A percentile compares a stretch with the other conserved stretches of the same genome.
phyloP scores from a whole-genome alignment of 345 rosid genomes.

The Syzygium oleosum region DNA sequence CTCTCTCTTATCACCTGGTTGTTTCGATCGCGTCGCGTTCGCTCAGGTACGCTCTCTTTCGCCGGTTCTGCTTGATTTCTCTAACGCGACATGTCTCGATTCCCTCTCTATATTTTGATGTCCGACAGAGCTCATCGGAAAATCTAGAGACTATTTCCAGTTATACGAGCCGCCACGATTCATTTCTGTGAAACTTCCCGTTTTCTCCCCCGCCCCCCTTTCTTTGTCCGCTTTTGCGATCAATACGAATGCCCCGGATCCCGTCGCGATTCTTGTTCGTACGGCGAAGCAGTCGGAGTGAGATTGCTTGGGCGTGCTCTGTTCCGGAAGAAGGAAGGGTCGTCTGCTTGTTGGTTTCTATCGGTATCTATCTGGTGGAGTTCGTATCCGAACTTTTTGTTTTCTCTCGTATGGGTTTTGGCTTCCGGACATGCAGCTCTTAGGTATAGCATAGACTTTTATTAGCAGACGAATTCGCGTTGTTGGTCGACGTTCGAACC shows the following conservation, averaged over 20 bases:
- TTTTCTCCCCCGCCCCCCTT: neutral
- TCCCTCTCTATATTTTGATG: neutral
- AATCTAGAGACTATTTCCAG: neutral
- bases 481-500: neutral
- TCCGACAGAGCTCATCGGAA: neutral
- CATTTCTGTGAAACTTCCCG: neutral
- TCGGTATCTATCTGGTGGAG: neutral
- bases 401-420: neutral
- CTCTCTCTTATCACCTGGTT: rapidly evolving
- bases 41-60: neutral
- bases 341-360: neutral
- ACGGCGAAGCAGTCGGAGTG: neutral
- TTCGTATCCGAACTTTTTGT: neutral
- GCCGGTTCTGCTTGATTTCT: neutral
- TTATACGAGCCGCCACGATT: too few species aligned
- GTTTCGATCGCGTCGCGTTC: neutral
- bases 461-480: neutral
- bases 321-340: neutral
- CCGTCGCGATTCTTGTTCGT: neutral
- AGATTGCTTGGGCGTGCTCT: neutral
- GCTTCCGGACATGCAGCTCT: neutral
- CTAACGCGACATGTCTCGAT: neutral
- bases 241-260: neutral
- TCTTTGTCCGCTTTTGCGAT: neutral
- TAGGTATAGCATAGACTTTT: neutral